Evolutionary conservation across 306 rosid species (phyloP), one percentile per base, ranked within the genome.

Genomic region (Citrullus mucosospermus): DNA sequence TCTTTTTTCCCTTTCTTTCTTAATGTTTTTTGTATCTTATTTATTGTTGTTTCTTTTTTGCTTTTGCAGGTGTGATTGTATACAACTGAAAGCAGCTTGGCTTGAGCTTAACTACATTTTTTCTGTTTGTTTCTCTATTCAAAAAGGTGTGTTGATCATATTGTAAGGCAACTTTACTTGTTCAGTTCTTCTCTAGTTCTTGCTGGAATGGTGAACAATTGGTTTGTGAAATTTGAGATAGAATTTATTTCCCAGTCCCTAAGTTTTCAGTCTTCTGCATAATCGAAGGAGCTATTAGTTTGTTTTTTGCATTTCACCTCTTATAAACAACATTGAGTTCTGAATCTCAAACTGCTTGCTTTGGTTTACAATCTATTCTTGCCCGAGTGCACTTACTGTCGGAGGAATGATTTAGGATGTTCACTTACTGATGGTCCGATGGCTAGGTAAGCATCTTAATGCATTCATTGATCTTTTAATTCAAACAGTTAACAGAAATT

Each of bases 61-160:
- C 30, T 25, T 79, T 80, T 90, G 91, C 96, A 94, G 98, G 90
- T 92, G 95, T 88, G 81, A 83, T 82, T 86, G 81, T 85, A 90
- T 85, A 84, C 66, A 76, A 83, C 79, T 80, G 85, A 81, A 81
- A 81, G 80, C 84, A 66, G 93, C 83, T 81, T 88, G 89, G 88
- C 83, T 80, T 81, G 92, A 91, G 85, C 86, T 88, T 85, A 78
- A 81, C 85, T 85, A 83, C 85, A 73, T 73, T 73, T 73, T 68
- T 71, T 46, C 77, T 73, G 56, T 73, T 83, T 91, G 50, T 85
- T 88, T 91, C 83, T 60, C 83, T 65, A 85, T 89, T 88, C 82
- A 82, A 68, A 48, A 91, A 94, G 95, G 88, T 87, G 92, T 94
- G 94, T 88, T 87, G 97, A 89, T 85, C 84, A 80, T 82, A 86